Conservation (phyloP, 306 rosid species). For the Inga oerstediana region DNA sequence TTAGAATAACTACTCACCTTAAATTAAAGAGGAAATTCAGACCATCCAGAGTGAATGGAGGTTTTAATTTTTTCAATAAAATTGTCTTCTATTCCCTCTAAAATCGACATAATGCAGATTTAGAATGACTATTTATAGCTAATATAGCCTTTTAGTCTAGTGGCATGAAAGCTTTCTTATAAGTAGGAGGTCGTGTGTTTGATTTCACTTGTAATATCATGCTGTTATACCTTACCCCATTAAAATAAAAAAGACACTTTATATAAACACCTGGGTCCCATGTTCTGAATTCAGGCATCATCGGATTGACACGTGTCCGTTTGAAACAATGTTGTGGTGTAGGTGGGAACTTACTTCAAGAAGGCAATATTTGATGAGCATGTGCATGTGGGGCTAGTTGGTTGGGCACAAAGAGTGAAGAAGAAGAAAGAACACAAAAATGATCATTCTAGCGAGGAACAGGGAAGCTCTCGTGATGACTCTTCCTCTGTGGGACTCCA, state of each 20-base stretch:
- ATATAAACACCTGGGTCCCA: not conserved
- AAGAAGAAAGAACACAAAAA: not conserved
- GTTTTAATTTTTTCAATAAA: too few relatives aligned
- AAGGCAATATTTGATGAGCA: constrained; percentile 1
- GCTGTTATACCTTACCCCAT: too few relatives aligned
- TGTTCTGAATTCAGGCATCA: not conserved
- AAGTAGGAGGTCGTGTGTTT: too few relatives aligned
- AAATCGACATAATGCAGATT: not conserved
- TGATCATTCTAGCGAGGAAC: not conserved
- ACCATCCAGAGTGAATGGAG: too few relatives aligned
- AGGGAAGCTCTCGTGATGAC: not conserved
- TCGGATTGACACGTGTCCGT: not conserved
- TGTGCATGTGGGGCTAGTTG: not conserved
- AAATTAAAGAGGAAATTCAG: too few relatives aligned
- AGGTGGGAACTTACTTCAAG: constrained; percentile 3
- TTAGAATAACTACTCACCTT: not conserved
- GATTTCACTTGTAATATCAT: too few relatives aligned
- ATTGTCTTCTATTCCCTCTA: not conserved
- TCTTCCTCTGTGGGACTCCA: not conserved
- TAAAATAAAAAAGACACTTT: too few relatives aligned
- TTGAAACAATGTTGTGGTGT: not conserved
- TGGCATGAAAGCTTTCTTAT: too few relatives aligned
- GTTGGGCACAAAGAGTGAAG: not conserved
- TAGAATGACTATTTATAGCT: not conserved
- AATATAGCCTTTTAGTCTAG: too few relatives aligned